These are phyloP conservation scores for Fusarium subtropicale DNA, from an alignment of 2,329 filamentous ascomycete genomes.

Conservation along the genomic window DNA sequence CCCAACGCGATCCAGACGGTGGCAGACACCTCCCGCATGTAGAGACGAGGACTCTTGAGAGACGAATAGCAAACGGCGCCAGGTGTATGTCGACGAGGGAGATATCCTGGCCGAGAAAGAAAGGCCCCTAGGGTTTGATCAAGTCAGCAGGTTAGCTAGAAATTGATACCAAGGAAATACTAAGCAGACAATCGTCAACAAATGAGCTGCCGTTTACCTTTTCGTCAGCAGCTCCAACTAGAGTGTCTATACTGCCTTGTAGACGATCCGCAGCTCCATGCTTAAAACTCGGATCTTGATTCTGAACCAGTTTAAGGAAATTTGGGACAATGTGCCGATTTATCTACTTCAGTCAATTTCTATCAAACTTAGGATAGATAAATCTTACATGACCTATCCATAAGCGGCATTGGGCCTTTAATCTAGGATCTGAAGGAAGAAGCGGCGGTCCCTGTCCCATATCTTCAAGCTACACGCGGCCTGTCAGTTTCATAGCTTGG, in stretches of 20 bases:
- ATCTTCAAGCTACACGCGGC: constrained; percentile 73
- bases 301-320: constrained; percentile 80
- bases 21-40: constrained; percentile 75
- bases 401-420: constrained; percentile 78
- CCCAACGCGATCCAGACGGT: constrained; percentile 72
- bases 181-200: constrained; percentile 1
- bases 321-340: constrained; percentile 80
- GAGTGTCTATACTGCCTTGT: constrained; percentile 69
- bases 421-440: constrained; percentile 72
- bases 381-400: constrained; percentile 80
- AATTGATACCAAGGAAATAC: not conserved
- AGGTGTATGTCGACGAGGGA: constrained; percentile 79
- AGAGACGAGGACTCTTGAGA: constrained; percentile 73
- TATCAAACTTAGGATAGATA: not conserved
- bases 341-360: constrained; percentile 62
- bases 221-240: constrained; percentile 62
- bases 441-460: constrained; percentile 69
- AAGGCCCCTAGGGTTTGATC: constrained; percentile 65
- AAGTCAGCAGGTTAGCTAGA: not conserved
- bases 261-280: constrained; percentile 70
- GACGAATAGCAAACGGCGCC: constrained; percentile 78
- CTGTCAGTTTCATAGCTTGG: not conserved
- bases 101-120: constrained; percentile 68
- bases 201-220: constrained; percentile 44
- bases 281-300: constrained; percentile 70